Conservation (phyloP, 2,329 filamentous ascomycete genomes). For the Phaeosphaeria sp. region DNA sequence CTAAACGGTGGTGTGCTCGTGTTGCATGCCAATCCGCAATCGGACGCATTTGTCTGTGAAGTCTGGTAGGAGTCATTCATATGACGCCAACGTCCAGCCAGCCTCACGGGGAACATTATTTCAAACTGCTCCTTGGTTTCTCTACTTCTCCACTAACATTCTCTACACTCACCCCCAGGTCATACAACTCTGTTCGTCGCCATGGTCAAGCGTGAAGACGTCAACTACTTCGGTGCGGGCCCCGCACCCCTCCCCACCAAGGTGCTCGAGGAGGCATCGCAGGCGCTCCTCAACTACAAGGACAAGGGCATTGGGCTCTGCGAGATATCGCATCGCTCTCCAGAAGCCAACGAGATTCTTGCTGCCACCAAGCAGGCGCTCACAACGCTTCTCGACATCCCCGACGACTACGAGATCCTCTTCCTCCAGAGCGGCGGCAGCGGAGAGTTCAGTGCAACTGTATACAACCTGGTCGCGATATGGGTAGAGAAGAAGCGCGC, state of each 20-base stretch:
- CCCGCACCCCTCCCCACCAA: constrained; percentile 84
- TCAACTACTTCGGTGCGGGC: constrained; percentile 89
- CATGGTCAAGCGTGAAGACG: constrained; percentile 76
- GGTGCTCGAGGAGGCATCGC: constrained; percentile 77
- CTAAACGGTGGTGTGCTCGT: background rate
- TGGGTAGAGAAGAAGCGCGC: constrained; percentile 77
- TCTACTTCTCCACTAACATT: background rate
- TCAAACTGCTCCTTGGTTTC: background rate
- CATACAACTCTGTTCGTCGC: constrained; percentile 6
- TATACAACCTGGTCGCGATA: constrained; percentile 82
- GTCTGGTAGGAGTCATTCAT: constrained; percentile 33
- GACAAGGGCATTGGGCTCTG: constrained; percentile 82
- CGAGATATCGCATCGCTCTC: constrained; percentile 88
- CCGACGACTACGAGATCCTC: constrained; percentile 83
- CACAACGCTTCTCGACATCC: constrained; percentile 76
- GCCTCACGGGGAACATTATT: background rate
- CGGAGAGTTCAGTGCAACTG: constrained; percentile 81
- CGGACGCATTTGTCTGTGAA: constrained; percentile 20
- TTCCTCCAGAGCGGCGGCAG: constrained; percentile 89
- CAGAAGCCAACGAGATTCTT: constrained; percentile 78
- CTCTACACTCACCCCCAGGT: background rate
- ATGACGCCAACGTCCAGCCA: constrained; percentile 32
- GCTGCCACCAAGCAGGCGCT: constrained; percentile 79
- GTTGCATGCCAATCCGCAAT: constrained; percentile 25
- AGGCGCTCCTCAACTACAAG: constrained; percentile 82